These are phyloP conservation scores for Grifola frondosa DNA, from an alignment of 1,284 basidiomycete species.

Conservation along the genomic window DNA sequence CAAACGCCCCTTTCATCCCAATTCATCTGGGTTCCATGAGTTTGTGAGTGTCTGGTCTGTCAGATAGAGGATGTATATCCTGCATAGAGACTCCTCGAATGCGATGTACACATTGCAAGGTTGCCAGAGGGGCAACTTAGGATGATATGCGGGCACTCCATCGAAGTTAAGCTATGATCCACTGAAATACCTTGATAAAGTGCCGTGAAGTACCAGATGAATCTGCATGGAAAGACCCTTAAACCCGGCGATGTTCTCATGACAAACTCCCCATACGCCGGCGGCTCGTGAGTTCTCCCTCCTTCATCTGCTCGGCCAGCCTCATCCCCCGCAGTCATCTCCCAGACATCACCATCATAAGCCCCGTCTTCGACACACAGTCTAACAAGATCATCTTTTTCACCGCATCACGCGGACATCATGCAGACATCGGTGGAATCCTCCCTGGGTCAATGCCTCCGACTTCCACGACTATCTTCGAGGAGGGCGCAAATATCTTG, in stretches of 20 bases:
- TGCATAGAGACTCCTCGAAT: too few species aligned
- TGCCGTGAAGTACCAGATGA: conserved; percentile 90
- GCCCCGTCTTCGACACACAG: conserved; percentile 75
- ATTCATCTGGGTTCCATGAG: conserved; percentile 84
- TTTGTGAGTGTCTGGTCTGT: conserved; percentile 54
- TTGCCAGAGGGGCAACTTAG: too few species aligned
- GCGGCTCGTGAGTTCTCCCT: conserved; percentile 65
- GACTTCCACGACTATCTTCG: conserved; percentile 84
- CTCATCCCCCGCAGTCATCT: conserved; percentile 52
- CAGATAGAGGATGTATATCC: background rate
- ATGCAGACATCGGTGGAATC: conserved; percentile 79
- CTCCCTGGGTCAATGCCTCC: conserved; percentile 94
- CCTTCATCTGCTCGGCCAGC: background rate
- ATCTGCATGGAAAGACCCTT: conserved; percentile 61
- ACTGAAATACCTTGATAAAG: conserved; percentile 37
- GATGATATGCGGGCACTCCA: too few species aligned
- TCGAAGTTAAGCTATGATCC: background rate
- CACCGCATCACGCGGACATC: conserved; percentile 86
- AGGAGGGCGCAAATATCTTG: conserved; percentile 92
- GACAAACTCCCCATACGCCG: conserved; percentile 88
- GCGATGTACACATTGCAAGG: too few species aligned
- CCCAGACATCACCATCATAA: conserved; percentile 88
- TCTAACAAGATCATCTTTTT: conserved; percentile 85
- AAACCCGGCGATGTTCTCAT: conserved; percentile 89
- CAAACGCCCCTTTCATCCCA: conserved; percentile 87